Percentiles rank a stretch among this genome's conserved stretches.
These are phyloP conservation scores for Plasmodium vinckei DNA, from an alignment of 169 alveolate genomes.

Conservation along the genomic window DNA sequence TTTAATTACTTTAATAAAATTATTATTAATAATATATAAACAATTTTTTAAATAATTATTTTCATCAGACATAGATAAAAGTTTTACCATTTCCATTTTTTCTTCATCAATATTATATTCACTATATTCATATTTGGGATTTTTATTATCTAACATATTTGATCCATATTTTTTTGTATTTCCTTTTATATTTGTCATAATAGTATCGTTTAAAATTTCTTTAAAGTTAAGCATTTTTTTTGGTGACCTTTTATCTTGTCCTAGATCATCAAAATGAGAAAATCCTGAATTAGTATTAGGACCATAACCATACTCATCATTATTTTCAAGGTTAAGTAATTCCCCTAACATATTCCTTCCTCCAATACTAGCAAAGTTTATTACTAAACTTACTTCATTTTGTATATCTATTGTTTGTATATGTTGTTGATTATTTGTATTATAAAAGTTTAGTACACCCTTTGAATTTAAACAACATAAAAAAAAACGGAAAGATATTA, in stretches of 20 bases:
- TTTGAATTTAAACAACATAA: constrained; percentile 23
- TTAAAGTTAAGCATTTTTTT: neutral
- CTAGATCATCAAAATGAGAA: neutral
- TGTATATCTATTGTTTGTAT: constrained; percentile 27
- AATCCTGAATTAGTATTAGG: neutral
- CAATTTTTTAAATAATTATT: neutral
- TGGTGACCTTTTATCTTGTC: neutral
- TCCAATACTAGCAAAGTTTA: constrained; percentile 7
- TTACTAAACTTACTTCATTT: neutral
- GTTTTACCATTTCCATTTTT: neutral
- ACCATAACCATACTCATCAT: neutral
- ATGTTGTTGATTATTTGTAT: constrained; percentile 55
- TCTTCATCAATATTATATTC: neutral
- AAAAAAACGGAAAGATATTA: constrained; percentile 33
- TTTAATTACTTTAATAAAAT: constrained; percentile 8
- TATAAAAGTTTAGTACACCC: constrained; percentile 30
- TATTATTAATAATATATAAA: constrained; percentile 26
- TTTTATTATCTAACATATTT: neutral
- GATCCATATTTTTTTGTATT: neutral
- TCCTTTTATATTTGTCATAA: neutral
- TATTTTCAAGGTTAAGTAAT: neutral
- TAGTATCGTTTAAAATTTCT: neutral
- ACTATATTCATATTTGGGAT: neutral
- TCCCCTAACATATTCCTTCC: neutral
- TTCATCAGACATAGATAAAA: neutral